These are phyloP conservation scores for Geotrichum reessii DNA, from an alignment of 1,139 yeast species.

Conservation along the genomic window DNA sequence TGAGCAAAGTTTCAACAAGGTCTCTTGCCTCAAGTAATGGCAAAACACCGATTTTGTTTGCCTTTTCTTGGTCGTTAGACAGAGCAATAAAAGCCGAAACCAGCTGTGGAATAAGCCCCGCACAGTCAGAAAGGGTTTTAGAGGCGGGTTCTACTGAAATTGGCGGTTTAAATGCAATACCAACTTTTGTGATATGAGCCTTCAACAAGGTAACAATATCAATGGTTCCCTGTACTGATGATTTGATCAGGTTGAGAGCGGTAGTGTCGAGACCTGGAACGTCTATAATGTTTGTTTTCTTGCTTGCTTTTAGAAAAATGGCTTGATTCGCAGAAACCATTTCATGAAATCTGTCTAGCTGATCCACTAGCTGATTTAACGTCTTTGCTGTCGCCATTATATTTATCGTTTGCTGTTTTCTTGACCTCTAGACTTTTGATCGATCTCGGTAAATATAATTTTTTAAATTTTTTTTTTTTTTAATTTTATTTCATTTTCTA, in stretches of 20 bases:
- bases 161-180: slow-evolving; percentile 66
- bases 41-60: slow-evolving; percentile 8
- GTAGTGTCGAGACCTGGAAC: background rate
- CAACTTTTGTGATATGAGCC: slow-evolving; percentile 76
- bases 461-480: background rate
- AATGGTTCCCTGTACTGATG: slow-evolving; percentile 43
- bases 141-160: slow-evolving; percentile 48
- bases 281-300: slow-evolving; percentile 1
- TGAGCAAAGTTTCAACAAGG: slow-evolving; percentile 7
- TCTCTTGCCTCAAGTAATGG: slow-evolving; percentile 1
- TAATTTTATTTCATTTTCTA: background rate
- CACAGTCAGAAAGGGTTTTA: slow-evolving; percentile 47
- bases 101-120: slow-evolving; percentile 34
- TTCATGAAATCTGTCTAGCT: slow-evolving; percentile 2
- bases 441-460: background rate
- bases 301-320: slow-evolving; percentile 4
- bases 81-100: slow-evolving; percentile 18
- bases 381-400: slow-evolving; percentile 1
- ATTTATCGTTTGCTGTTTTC: background rate
- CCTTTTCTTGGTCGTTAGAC: slow-evolving; percentile 3
- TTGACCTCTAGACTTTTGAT: background rate
- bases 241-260: slow-evolving; percentile 30
- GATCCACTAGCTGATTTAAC: background rate
- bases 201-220: slow-evolving; percentile 57
- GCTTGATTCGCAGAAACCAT: slow-evolving; percentile 1